These are phyloP conservation scores for Leonotis leonurus DNA, from an alignment of 257 asterid genomes.

Conservation along the genomic window DNA sequence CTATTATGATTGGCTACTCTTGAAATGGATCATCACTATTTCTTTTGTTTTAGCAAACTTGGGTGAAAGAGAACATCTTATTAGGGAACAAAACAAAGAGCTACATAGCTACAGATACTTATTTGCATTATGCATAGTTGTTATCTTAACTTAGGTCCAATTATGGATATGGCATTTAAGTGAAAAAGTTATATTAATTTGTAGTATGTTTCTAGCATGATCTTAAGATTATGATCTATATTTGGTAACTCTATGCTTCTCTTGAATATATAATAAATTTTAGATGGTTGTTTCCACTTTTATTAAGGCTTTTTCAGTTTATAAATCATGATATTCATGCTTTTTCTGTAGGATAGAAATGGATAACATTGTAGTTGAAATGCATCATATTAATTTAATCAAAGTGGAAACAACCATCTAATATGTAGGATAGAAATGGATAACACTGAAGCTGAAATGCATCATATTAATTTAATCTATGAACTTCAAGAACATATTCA, in stretches of 20 bases:
- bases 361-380: conserved; percentile 79
- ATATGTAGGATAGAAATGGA: conserved; percentile 38
- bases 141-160: background rate
- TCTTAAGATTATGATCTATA: background rate
- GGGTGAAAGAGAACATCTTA: conserved; percentile 93
- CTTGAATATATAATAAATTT: background rate
- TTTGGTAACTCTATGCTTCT: background rate
- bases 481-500: conserved; percentile 88
- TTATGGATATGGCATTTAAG: background rate
- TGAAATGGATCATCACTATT: background rate
- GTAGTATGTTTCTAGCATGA: background rate
- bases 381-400: conserved; percentile 70
- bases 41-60: conserved; percentile 43
- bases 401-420: background rate
- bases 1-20: conserved; percentile 2
- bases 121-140: background rate
- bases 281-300: background rate
- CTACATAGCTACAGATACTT: conserved; percentile 61
- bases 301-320: background rate
- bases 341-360: conserved; percentile 71
- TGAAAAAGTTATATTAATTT: background rate
- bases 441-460: conserved; percentile 76
- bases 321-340: conserved; percentile 11
- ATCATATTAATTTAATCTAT: conserved; percentile 72
- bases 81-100: conserved; percentile 82